These are phyloP conservation scores for Zygoascus ofunaensis DNA, from an alignment of 805 yeast genomes.

Conservation along the genomic window DNA sequence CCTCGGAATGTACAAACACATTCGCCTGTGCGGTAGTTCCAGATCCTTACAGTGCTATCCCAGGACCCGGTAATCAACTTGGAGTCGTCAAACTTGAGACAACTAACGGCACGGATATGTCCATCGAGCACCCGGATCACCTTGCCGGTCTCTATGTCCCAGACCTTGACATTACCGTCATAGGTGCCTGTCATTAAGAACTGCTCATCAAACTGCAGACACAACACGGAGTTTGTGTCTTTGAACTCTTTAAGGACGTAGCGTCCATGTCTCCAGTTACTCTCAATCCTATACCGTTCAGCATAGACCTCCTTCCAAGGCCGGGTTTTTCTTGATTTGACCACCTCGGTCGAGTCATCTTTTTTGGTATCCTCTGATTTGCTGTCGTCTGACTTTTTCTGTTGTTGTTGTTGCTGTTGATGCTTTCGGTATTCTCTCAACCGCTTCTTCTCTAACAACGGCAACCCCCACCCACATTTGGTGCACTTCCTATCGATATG, in stretches of 20 bases:
- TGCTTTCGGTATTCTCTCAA: constrained; percentile 26
- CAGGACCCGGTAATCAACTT: constrained; percentile 88
- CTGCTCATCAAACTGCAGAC: constrained; percentile 75
- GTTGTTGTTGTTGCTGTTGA: constrained; percentile 14
- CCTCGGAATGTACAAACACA: constrained; percentile 92
- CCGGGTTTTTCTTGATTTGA: constrained; percentile 38
- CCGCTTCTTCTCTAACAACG: constrained; percentile 73
- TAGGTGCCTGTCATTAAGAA: constrained; percentile 84
- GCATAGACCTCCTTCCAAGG: constrained; percentile 96
- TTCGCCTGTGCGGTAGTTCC: constrained; percentile 93
- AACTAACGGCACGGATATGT: constrained; percentile 80
- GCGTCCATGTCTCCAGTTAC: constrained; percentile 86
- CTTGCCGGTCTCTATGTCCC: constrained; percentile 80
- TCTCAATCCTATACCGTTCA: constrained; percentile 83
- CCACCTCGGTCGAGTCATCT: background rate
- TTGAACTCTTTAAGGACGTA: constrained; percentile 53
- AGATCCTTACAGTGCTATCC: constrained; percentile 84
- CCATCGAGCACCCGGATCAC: constrained; percentile 71
- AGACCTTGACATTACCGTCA: constrained; percentile 83
- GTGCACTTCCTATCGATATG: constrained; percentile 97
- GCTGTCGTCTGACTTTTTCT: background rate
- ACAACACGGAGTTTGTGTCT: constrained; percentile 81
- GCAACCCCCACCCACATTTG: constrained; percentile 98
- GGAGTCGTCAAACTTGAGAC: constrained; percentile 77
- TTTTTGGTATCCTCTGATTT: background rate